Conservation (phyloP, 768 basidiomycete genomes). For the Tricholoma saponaceum region DNA sequence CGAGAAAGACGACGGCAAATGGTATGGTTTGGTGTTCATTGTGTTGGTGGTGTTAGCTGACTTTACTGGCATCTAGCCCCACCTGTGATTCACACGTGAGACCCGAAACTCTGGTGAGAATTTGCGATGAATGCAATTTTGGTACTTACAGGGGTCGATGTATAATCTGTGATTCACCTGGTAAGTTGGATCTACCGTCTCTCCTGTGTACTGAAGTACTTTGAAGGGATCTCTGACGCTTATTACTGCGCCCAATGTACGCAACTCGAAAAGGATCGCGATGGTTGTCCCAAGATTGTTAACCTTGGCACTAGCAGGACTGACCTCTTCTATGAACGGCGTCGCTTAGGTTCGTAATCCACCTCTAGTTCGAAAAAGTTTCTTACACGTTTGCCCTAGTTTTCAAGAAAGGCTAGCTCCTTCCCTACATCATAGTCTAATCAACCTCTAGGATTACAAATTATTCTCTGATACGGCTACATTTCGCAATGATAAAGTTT, state of each 20-base stretch:
- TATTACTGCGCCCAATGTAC: conserved; percentile 99
- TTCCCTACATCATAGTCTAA: not conserved
- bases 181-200: conserved; percentile 36
- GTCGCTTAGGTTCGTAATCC: conserved; percentile 62
- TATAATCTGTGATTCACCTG: conserved; percentile 95
- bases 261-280: conserved; percentile 94
- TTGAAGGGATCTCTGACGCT: conserved; percentile 91
- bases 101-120: conserved; percentile 95
- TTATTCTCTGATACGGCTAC: conserved; percentile 1
- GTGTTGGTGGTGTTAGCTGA: not conserved
- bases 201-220: not conserved
- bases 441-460: not conserved
- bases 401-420: conserved; percentile 60
- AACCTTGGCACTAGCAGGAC: conserved; percentile 94
- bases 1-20: conserved; percentile 99
- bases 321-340: conserved; percentile 88
- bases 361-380: not conserved
- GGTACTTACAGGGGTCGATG: conserved; percentile 96
- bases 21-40: conserved; percentile 47
- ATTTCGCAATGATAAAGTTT: not conserved
- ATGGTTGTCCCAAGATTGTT: conserved; percentile 98
- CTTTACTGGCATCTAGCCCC: conserved; percentile 51
- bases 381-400: conserved; percentile 33
- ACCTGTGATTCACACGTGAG: conserved; percentile 99
- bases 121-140: conserved; percentile 99